phyloP scores from a whole-genome alignment of 2,329 filamentous ascomycete genomes.

The Hypoxylon sp. region DNA sequence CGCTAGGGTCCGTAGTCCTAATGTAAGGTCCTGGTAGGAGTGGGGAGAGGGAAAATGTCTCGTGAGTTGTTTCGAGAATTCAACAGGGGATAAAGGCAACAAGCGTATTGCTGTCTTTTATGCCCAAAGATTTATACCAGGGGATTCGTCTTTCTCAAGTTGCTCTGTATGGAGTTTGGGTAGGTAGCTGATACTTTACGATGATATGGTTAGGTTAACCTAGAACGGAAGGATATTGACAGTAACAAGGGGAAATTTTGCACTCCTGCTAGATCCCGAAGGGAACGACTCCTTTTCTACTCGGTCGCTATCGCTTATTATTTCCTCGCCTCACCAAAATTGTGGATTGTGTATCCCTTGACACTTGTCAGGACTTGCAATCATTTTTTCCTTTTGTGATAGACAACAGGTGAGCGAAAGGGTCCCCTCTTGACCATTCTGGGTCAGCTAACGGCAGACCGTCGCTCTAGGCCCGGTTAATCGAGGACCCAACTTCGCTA shows the following conservation, averaged over 20 bases:
- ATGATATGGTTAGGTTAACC: conserved; percentile 1
- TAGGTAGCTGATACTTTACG: conserved; percentile 9
- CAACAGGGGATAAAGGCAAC: conserved; percentile 14
- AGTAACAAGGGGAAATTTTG: conserved; percentile 3
- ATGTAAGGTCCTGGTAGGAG: conserved; percentile 14
- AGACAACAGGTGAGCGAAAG: conserved; percentile 12
- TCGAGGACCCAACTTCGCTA: conserved; percentile 26
- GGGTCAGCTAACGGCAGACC: conserved; percentile 32
- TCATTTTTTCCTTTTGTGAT: conserved; percentile 23
- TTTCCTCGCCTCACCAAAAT: conserved; percentile 34
- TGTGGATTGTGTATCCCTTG: conserved; percentile 30
- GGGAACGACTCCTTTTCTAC: conserved; percentile 24
- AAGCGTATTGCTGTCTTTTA: neutral
- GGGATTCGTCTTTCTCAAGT: neutral
- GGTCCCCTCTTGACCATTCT: conserved; percentile 2
- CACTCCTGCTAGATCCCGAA: neutral
- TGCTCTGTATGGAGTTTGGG: neutral
- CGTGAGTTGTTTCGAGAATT: conserved; percentile 29
- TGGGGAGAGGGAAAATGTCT: conserved; percentile 32
- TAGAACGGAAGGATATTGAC: conserved; percentile 18
- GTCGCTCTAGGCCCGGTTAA: conserved; percentile 23
- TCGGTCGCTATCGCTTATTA: conserved; percentile 26
- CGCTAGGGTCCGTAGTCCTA: conserved; percentile 18
- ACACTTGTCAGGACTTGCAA: conserved; percentile 32
- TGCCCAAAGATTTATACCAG: neutral